Conservation (phyloP, 371 early-diverging fungal genomes). For the Mortierella sp. region DNA sequence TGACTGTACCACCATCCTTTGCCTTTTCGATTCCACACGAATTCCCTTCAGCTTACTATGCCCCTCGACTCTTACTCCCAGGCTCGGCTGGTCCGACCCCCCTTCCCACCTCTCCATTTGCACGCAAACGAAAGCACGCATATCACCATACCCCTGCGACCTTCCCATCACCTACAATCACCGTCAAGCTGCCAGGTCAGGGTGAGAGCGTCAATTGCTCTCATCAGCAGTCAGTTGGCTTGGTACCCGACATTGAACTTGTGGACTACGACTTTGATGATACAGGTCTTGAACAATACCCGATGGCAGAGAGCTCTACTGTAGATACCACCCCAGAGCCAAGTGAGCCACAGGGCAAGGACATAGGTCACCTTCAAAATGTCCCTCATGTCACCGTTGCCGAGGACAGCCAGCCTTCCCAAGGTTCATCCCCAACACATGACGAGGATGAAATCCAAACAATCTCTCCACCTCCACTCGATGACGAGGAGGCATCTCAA, state of each 20-base stretch:
- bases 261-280: conserved; percentile 21
- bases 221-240: conserved; percentile 32
- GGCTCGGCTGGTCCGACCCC: conserved; percentile 43
- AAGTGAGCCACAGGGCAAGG: too few species aligned
- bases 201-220: conserved; percentile 2
- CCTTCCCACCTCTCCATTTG: conserved; percentile 46
- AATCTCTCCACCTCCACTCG: neutral
- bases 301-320: neutral
- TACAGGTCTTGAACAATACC: neutral
- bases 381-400: too few species aligned
- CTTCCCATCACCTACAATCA: conserved; percentile 28
- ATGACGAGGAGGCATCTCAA: neutral
- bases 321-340: conserved; percentile 45
- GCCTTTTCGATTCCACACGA: conserved; percentile 54
- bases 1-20: conserved; percentile 49
- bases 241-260: conserved; percentile 23
- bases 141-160: conserved; percentile 20
- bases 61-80: conserved; percentile 46
- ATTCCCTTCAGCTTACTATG: conserved; percentile 46
- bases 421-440: too few species aligned
- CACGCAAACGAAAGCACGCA: conserved; percentile 50
- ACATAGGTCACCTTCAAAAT: too few species aligned
- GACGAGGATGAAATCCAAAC: conserved; percentile 4
- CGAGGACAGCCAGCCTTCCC: too few species aligned
- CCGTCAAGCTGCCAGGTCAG: conserved; percentile 40